Base-by-base conservation (phyloP, 352 stramenopile species). In the Phytophthora syringae region DNA sequence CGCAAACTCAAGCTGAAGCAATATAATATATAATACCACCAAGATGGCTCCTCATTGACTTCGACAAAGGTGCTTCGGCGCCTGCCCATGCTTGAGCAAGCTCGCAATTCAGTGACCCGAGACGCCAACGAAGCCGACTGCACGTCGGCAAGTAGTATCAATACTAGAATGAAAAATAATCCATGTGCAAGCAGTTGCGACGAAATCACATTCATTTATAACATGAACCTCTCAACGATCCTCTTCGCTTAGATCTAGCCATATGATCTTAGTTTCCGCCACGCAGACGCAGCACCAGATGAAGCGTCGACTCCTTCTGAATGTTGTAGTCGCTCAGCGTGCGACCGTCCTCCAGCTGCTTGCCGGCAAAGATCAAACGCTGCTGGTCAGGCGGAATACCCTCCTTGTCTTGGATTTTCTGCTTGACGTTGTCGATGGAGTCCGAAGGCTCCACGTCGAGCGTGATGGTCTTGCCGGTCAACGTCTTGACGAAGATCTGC, bases 271-370 rank as follows among this genome's bases (percentile, higher is more conserved):
- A 58, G 34, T 58, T 58, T 58, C 60, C 60, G 18, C 60, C 60
- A n/a, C 60, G 60, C 15, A 61, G 51, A 28, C 60, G 60, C 13
- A 69, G 63, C 42, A 71, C 63, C n/a, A 71, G 49, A 40, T 71
- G 63, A 9, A 71, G 49, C 11, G 63, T 71, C 6, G 63, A 71
- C 63, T 71, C 63, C 63, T 71, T 71, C 55, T 71, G 63, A 24
- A 71, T 71, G 49, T 71, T 71, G 63, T 71, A 71, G 56, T 71
- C 63, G 22, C 53, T 59, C 53, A 64, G 22, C 20, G 61, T 69
- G 44, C 60, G 60, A 13, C 60, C 60, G 36, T 69, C 60, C 54
- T 69, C 60, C 10, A 69, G 37, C 52, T 69, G 60, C 60, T 69
- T 69, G 52, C 60, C 60, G 10, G 52, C 52, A 27, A 69, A 68